Evolutionary conservation across 495 filamentous ascomycete genomes (phyloP).

Genomic region (Tuber umbilicatum): DNA sequence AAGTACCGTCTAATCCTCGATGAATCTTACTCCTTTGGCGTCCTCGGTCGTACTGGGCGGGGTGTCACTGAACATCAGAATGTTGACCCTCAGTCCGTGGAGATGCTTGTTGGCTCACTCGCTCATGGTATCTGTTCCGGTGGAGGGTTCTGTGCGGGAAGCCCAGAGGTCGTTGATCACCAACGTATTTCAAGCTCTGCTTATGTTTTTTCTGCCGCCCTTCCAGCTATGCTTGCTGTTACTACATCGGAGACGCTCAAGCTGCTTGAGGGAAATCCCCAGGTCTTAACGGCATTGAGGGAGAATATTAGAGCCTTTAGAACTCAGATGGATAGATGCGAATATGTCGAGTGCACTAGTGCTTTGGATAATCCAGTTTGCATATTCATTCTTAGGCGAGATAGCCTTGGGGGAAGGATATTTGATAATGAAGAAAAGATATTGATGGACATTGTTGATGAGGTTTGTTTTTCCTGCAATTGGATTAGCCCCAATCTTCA

Average conservation of each 20-base stretch:
- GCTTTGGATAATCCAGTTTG: slow-evolving; percentile 77
- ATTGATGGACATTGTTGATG: slow-evolving; percentile 85
- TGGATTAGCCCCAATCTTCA: slow-evolving; percentile 2
- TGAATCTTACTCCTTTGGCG: slow-evolving; percentile 93
- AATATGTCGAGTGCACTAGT: slow-evolving; percentile 83
- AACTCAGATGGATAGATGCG: slow-evolving; percentile 82
- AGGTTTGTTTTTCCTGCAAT: slow-evolving; percentile 53
- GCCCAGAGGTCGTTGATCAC: slow-evolving; percentile 83
- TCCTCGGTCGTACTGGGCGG: slow-evolving; percentile 81
- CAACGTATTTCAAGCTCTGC: slow-evolving; percentile 83
- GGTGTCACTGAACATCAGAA: slow-evolving; percentile 94
- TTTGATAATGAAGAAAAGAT: slow-evolving; percentile 74
- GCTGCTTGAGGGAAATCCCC: slow-evolving; percentile 74
- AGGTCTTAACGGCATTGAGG: slow-evolving; percentile 64
- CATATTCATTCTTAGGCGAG: slow-evolving; percentile 75
- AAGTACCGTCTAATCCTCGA: slow-evolving; percentile 97
- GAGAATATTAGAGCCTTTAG: slow-evolving; percentile 78
- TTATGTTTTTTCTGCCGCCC: slow-evolving; percentile 90
- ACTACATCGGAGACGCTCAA: slow-evolving; percentile 86
- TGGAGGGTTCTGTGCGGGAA: slow-evolving; percentile 90
- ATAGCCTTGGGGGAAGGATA: slow-evolving; percentile 64
- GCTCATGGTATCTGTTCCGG: slow-evolving; percentile 84
- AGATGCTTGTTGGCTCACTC: slow-evolving; percentile 93
- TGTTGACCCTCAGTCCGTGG: slow-evolving; percentile 79
- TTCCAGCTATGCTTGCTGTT: slow-evolving; percentile 87